A percentile compares a stretch with the other conserved stretches of the same genome.
Evolutionary conservation across 2,329 filamentous ascomycete genomes (phyloP).

Genomic region (Curvularia hawaiiensis): DNA sequence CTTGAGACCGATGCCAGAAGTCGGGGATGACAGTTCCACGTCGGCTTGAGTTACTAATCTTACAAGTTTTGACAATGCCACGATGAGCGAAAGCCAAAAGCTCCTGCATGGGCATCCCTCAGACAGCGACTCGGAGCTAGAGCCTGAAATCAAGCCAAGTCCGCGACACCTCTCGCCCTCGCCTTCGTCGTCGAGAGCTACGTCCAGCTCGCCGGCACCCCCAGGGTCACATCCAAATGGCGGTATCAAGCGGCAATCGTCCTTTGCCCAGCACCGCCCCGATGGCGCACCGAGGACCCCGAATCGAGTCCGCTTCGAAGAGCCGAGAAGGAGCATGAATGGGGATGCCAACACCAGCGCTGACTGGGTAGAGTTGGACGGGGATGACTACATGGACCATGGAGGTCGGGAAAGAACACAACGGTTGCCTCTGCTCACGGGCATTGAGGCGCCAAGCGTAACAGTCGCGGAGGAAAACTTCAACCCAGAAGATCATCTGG

Average conservation of each 20-base stretch:
- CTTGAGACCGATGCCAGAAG: slow-evolving; percentile 11
- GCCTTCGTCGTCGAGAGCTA: slow-evolving; percentile 34
- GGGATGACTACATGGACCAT: slow-evolving; percentile 63
- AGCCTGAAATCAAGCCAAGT: slow-evolving; percentile 22
- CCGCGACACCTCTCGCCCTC: slow-evolving; percentile 35
- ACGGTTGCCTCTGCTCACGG: slow-evolving; percentile 73
- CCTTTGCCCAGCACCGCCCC: slow-evolving; percentile 53
- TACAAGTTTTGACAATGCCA: slow-evolving; percentile 38
- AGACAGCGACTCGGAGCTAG: slow-evolving; percentile 39
- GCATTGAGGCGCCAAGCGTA: slow-evolving; percentile 80
- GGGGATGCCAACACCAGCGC: slow-evolving; percentile 33
- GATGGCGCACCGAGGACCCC: slow-evolving; percentile 65
- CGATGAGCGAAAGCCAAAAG: slow-evolving; percentile 48
- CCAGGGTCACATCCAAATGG: slow-evolving; percentile 34
- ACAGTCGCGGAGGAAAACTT: slow-evolving; percentile 67
- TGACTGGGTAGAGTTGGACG: slow-evolving; percentile 59
- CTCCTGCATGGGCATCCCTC: slow-evolving; percentile 44
- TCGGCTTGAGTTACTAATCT: background rate
- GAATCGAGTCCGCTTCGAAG: slow-evolving; percentile 76
- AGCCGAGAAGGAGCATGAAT: slow-evolving; percentile 44
- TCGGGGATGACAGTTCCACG: slow-evolving; percentile 11
- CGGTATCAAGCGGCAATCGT: slow-evolving; percentile 46
- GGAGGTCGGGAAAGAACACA: slow-evolving; percentile 53
- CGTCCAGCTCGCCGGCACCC: slow-evolving; percentile 38
- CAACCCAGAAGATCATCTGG: slow-evolving; percentile 63